These are phyloP conservation scores for Wallacemonas rigidus DNA, from an alignment of 208 protist species.

Conservation along the genomic window DNA sequence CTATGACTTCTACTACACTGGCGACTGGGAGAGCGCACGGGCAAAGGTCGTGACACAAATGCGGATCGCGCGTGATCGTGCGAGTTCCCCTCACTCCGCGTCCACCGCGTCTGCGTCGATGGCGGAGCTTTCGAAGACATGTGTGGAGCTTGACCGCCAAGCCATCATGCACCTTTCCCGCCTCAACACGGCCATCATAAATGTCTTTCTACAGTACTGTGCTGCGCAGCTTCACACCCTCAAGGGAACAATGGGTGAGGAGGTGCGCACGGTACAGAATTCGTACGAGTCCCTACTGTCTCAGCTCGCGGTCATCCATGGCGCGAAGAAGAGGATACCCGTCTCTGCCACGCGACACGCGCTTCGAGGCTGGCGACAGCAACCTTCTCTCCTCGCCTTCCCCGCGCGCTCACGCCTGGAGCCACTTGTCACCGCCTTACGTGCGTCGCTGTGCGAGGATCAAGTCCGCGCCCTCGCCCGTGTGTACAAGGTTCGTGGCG, in stretches of 20 bases:
- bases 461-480: constrained; percentile 53
- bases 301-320: neutral
- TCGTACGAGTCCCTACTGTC: constrained; percentile 4
- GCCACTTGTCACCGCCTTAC: constrained; percentile 53
- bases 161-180: constrained; percentile 60
- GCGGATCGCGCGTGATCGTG: neutral
- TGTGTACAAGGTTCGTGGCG: neutral
- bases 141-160: constrained; percentile 43
- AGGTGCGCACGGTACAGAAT: neutral
- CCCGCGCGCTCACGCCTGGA: constrained; percentile 28
- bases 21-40: constrained; percentile 7
- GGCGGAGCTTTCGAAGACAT: constrained; percentile 19
- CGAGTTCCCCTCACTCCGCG: neutral
- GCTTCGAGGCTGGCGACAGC: constrained; percentile 18
- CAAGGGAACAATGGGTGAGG: constrained; percentile 22
- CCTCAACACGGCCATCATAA: constrained; percentile 86
- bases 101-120: neutral
- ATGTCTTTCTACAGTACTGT: constrained; percentile 63
- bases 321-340: constrained; percentile 1
- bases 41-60: neutral
- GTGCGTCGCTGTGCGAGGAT: constrained; percentile 78
- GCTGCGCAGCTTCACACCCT: constrained; percentile 33
- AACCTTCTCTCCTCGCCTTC: constrained; percentile 32
- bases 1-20: constrained; percentile 33
- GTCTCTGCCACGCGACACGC: constrained; percentile 15